A percentile compares a stretch with the other conserved stretches of the same genome.
Evolutionary conservation across 495 filamentous ascomycete species (phyloP).

Genomic region (Hypoxylon intermedium): DNA sequence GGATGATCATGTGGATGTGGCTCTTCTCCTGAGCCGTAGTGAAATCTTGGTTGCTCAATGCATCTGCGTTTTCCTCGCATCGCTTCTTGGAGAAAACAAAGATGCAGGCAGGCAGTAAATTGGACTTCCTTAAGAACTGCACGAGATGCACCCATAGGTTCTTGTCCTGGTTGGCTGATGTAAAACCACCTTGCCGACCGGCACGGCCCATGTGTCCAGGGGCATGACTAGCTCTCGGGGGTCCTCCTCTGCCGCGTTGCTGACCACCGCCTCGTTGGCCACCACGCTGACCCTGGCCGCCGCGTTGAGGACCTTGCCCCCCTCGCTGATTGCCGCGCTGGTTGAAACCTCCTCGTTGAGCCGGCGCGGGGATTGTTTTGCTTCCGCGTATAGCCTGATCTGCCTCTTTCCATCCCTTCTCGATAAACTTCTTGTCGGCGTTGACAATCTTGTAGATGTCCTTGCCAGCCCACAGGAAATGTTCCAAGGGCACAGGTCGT

Average conservation of each 20-base stretch:
- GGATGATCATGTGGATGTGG: constrained; percentile 94
- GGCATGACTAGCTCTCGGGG: constrained; percentile 62
- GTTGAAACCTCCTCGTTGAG: constrained; percentile 55
- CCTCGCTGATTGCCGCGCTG: constrained; percentile 67
- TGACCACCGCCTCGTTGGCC: constrained; percentile 63
- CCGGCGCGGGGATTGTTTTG: constrained; percentile 62
- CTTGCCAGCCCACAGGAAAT: constrained; percentile 94
- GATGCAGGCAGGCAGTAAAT: constrained; percentile 87
- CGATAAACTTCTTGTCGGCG: constrained; percentile 85
- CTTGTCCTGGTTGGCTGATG: constrained; percentile 88
- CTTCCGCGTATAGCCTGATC: constrained; percentile 81
- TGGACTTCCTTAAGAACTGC: constrained; percentile 85
- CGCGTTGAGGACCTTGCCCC: constrained; percentile 49
- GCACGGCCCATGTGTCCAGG: constrained; percentile 87
- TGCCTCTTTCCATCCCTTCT: constrained; percentile 93
- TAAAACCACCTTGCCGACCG: constrained; percentile 81
- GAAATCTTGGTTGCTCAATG: constrained; percentile 92
- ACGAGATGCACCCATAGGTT: constrained; percentile 97
- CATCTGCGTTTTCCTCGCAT: constrained; percentile 96
- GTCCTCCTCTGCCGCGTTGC: constrained; percentile 65
- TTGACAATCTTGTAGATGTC: constrained; percentile 94
- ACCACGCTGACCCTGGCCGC: constrained; percentile 57
- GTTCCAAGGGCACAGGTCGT: constrained; percentile 91
- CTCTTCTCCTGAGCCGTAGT: constrained; percentile 93
- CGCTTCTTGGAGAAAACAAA: constrained; percentile 99